Base-by-base conservation (phyloP, 2,329 filamentous ascomycete species). In the Ophiostoma piceae region DNA sequence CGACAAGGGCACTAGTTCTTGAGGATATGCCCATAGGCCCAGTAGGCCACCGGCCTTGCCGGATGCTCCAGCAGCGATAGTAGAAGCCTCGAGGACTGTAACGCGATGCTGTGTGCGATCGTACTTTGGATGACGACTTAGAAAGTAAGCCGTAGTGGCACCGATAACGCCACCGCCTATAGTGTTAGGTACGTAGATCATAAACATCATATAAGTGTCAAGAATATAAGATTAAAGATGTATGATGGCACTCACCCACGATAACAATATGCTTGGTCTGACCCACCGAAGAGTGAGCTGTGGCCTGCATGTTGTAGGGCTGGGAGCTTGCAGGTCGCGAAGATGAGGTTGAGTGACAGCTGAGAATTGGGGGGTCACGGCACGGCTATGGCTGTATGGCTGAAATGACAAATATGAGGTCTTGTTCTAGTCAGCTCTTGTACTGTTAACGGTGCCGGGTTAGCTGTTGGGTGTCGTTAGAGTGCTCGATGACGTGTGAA, bases 21-120 rank as follows among this genome's bases (percentile, higher is more conserved):
- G 83, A 0, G 95, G 95, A 76, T 97, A 97, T 0, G 94, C 95
- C 93, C 94, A 98, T 19, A 94, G 83, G 0, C 90, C 95, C 29
- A 99, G 84, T 4, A 99, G 84, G 0, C 95, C 95, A 19, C 95
- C 95, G 0, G 95, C 94, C 80, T 97, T 98, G 57, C 95, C 95
- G 9, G 93, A 97, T 51, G 95, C 94, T 32, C 92, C 94, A n/a
- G 92, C 88, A 7, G 95, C 95, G 73, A 98, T 89, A 64, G 88
- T 22, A 2, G 88, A 88, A 0, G 95, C 93, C 82, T 99, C 95
- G 69, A 98, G 84, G 39, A 99, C 83, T 1, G 91, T 96, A 75
- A 98, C 90, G 68, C 84, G 89, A 78, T 97, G 92, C 68, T 87
- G 85, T 29, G 85, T 80, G 60, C 89, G 88, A 77, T 95, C 85